Conservation (phyloP, 2,329 filamentous ascomycete genomes). For the Phaeosphaeria sp. region DNA sequence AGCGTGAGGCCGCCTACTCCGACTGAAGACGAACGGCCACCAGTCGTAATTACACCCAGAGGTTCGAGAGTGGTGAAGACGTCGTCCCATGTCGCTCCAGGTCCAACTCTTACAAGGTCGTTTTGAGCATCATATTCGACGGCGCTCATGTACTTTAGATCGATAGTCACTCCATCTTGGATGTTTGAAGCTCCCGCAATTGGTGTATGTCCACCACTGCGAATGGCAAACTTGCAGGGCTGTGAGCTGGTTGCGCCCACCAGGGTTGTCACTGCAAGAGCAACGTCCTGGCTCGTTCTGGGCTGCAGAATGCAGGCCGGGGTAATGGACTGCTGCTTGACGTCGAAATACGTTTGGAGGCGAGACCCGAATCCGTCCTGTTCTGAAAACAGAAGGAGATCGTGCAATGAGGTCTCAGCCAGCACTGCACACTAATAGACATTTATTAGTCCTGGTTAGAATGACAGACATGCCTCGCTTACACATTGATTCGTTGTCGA, state of each 20-base stretch:
- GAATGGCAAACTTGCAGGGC: conserved; percentile 30
- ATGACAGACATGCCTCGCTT: too few species aligned
- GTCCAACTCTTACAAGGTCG: conserved; percentile 25
- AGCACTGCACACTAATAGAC: neutral
- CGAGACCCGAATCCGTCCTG: conserved; percentile 20
- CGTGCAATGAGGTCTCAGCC: neutral
- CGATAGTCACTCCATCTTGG: conserved; percentile 35
- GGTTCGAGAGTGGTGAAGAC: conserved; percentile 34
- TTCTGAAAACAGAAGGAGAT: conserved; percentile 18
- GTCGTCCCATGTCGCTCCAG: conserved; percentile 34
- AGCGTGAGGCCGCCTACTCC: conserved; percentile 35
- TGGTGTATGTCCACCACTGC: conserved; percentile 33
- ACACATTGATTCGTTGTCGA: too few species aligned
- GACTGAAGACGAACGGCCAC: conserved; percentile 31
- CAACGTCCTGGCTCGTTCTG: conserved; percentile 21
- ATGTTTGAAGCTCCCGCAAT: conserved; percentile 37
- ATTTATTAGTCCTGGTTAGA: too few species aligned
- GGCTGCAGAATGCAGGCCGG: conserved; percentile 36
- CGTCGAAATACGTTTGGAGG: conserved; percentile 26
- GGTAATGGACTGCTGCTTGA: conserved; percentile 26
- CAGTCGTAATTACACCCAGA: conserved; percentile 26
- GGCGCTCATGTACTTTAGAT: conserved; percentile 28
- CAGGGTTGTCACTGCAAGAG: conserved; percentile 23
- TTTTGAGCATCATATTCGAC: conserved; percentile 23
- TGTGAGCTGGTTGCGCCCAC: conserved; percentile 2